Base-by-base conservation (phyloP, 768 basidiomycete genomes). In the Peribolospora baueri region DNA sequence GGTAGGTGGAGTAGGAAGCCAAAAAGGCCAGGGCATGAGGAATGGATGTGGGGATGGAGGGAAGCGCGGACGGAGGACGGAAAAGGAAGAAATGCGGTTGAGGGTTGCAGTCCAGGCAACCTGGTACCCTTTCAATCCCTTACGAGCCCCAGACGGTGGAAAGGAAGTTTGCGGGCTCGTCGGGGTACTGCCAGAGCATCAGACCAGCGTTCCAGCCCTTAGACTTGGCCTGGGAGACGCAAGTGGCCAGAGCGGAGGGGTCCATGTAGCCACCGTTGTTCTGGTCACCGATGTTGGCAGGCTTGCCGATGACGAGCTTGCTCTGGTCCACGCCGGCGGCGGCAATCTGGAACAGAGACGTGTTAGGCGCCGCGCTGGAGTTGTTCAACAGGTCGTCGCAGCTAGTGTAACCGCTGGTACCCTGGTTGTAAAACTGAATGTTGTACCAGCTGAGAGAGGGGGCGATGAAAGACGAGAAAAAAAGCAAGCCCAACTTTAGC, bases 221-320 rank as follows among this genome's bases (percentile, higher is more conserved):
- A n/a, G 59, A 61, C 59, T 76, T 74, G 0, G 79, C 82, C 65
- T 77, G 69, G 13, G 70, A 60, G 40, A 83, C 68, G 62, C 83
- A 84, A 3, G 66, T 65, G 0, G 77, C 73, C 14, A 84, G 69
- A 11, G 73, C 74, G 2, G 71, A 65, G 2, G 79, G 70, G 42
- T 67, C 69, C 60, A 84, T 77, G 67, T 74, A 82, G 37, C 61
- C 62, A 1, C 68, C 69, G 58, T 75, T 80, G 57, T 58, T 72
- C 3, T 79, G 77, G 53, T 77, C 75, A 3, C 61, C 62, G 0
- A 70, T 54, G 37, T 65, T 71, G 2, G 75, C 77, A 1, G 81
- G 81, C 66, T 84, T 84, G 4, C 81, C 81, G 61, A 84, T 80
- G 57, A 83, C 76, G 51, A 83, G 70, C 67, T 84, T 83, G 64